Percentiles rank a stretch among this genome's conserved stretches.
Evolutionary conservation across 306 rosid species (phyloP).

Genomic region (Medicago ruthenica): DNA sequence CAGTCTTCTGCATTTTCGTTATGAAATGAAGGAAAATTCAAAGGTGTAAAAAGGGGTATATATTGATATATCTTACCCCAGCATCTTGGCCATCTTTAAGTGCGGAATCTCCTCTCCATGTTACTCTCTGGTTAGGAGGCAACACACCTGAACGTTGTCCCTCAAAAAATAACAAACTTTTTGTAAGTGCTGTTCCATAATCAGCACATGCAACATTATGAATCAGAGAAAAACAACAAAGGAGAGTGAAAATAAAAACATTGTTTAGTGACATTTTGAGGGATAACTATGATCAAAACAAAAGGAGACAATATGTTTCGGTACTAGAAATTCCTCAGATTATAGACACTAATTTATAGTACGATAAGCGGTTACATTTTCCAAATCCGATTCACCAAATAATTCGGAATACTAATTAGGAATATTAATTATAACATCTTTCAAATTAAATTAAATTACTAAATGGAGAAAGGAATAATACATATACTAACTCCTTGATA

Average conservation of each 20-base stretch:
- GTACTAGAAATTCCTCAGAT: neutral
- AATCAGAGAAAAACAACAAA: slow-evolving; percentile 23
- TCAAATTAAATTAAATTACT: neutral
- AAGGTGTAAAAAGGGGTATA: neutral
- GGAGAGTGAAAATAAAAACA: neutral
- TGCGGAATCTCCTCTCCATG: slow-evolving; percentile 69
- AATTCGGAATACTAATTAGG: neutral
- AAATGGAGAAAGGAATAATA: neutral
- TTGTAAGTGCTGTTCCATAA: slow-evolving; percentile 53
- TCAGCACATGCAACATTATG: slow-evolving; percentile 31
- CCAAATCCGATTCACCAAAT: neutral
- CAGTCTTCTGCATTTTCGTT: too few species aligned
- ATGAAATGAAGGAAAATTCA: neutral
- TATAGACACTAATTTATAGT: neutral
- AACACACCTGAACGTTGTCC: slow-evolving; percentile 70
- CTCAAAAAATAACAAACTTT: slow-evolving; percentile 57
- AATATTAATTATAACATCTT: neutral
- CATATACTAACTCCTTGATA: neutral
- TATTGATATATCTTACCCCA: slow-evolving; percentile 39
- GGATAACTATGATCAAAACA: neutral
- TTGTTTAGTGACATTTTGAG: slow-evolving; percentile 14
- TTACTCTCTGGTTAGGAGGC: slow-evolving; percentile 50
- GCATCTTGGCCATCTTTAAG: slow-evolving; percentile 58
- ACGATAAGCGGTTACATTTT: neutral
- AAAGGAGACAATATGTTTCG: neutral